Evolutionary conservation across 768 basidiomycete genomes (phyloP).

Genomic region (Boletus pseudo-olivaceus): DNA sequence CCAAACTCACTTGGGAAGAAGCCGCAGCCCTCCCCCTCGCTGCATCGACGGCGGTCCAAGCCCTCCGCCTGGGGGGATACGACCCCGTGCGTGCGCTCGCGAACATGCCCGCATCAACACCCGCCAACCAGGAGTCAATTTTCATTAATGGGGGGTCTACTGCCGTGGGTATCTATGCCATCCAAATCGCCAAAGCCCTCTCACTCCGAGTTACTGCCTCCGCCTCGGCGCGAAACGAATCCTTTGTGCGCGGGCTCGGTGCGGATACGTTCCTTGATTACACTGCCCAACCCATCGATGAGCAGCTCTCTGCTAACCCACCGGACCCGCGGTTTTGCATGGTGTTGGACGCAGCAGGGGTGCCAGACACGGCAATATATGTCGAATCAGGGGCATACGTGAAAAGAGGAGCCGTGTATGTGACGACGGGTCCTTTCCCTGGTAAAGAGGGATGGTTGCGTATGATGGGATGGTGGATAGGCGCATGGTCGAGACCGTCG

Average conservation of each 20-base stretch:
- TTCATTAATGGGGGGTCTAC: constrained; percentile 73
- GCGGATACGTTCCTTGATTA: constrained; percentile 74
- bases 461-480: background rate
- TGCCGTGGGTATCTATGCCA: constrained; percentile 64
- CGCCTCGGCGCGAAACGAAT: constrained; percentile 58
- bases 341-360: constrained; percentile 58
- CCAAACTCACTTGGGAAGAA: constrained; percentile 48
- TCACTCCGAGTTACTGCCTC: constrained; percentile 57
- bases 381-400: constrained; percentile 54
- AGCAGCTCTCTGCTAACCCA: constrained; percentile 42
- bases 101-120: too few relatives aligned
- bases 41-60: constrained; percentile 56
- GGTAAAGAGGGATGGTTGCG: constrained; percentile 18
- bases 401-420: constrained; percentile 46
- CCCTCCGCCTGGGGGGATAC: constrained; percentile 43
- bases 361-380: constrained; percentile 48
- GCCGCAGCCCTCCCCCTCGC: constrained; percentile 62
- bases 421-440: constrained; percentile 50
- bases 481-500: constrained; percentile 31
- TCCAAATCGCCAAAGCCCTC: constrained; percentile 66
- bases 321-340: constrained; percentile 52
- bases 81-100: constrained; percentile 36
- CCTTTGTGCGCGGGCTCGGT: constrained; percentile 54
- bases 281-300: constrained; percentile 45
- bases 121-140: constrained; percentile 41